Evolutionary conservation across 176 grass and related monocot genomes (phyloP), one percentile per base, ranked within the genome.

Genomic region (Oryza rufipogon): DNA sequence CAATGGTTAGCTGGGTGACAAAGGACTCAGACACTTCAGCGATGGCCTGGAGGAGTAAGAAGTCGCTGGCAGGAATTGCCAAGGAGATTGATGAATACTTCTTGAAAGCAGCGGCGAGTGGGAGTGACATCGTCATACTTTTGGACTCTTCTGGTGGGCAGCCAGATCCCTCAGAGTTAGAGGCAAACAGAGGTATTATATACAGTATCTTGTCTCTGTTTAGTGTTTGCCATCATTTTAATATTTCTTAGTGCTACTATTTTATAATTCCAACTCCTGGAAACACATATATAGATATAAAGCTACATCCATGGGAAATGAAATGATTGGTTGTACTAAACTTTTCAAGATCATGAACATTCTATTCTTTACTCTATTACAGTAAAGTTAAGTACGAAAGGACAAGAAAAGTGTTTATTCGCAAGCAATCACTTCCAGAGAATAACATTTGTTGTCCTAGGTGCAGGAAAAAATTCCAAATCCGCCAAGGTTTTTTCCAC

Each of bases 61-160:
- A 80, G 81, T 92, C 91, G 45, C 84, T 99, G 60, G 70, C 87
- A 12, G 88, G 79, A 70, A 91, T 99, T 73, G 84, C 89, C 46
- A 96, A 91, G 82, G 93, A 99, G 81, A 88, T 99, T 44, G 97
- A 99, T 76, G 93, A 96, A 41, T 95, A 92, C 79, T 96, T 99
- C 85, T 86, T 99, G 80, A 99, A 91, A 90, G 97, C 97, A 46
- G 97, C 93, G 7, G 93, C 93, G 11, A 89, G 88, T 72, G 97
- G 97, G 39, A 95, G 61, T 13, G 97, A 96, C 68, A 90, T 96
- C 42, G 86, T 90, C 61, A 36, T 85, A 79, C 80, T 96, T 86
- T 87, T 99, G 86, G 93, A 99, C 68, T 91, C 89, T 60, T 83
- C 91, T 75, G 83, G 78, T 34, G 84, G 88, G 25, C 72, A 66